Base-by-base conservation (phyloP, 164 flowering plant species). In the Berberis thunbergii region DNA sequence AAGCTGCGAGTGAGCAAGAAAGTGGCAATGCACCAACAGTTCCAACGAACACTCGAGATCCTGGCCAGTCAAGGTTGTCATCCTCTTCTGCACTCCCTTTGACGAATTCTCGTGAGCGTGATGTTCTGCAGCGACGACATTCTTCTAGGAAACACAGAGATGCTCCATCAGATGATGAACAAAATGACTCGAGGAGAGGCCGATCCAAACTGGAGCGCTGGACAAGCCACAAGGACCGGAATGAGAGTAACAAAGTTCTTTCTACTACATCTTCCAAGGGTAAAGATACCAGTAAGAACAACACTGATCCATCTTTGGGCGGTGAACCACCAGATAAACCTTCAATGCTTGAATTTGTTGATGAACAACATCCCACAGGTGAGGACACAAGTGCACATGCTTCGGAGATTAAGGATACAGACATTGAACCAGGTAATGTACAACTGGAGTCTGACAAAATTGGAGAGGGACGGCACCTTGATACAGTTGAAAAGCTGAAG, bases 401-500 rank as follows among this genome's bases (percentile, higher is more conserved):
- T 59, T 62, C 59, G 8, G 90, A 80, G 63, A 66, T 54, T 40
- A 81, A 72, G 67, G 84, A 79, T 67, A 70, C 61, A 43, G 81
- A 73, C 59, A 49, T 64, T 43, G 79, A 67, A 65, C 74, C 63
- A 2, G 77, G 65, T 1, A 54, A 13, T 1, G 50, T 45, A 42
- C 61, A 60, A 45, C 60, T 56, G 44, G 72, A 76, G 11, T 54
- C 66, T 1, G 77, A 74, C 45, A 67, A 57, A 45, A 54, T 38
- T 49, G 73, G 71, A 62, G 94, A 80, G n/a, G 90, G 83, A 62
- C 79, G 78, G 44, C 99, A 86, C 78, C 74, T 89, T 60, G 98
- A 95, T 66, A 89, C 99, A 6, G 91, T 89, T 44, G 97, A 77
- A 60, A 95, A 91, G 81, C 73, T 95, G 67, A 95, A 88, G 80